A percentile compares a stretch with the other conserved stretches of the same genome.
phyloP scores from a whole-genome alignment of 2,329 filamentous ascomycete genomes.

The Xylaria sp. region DNA sequence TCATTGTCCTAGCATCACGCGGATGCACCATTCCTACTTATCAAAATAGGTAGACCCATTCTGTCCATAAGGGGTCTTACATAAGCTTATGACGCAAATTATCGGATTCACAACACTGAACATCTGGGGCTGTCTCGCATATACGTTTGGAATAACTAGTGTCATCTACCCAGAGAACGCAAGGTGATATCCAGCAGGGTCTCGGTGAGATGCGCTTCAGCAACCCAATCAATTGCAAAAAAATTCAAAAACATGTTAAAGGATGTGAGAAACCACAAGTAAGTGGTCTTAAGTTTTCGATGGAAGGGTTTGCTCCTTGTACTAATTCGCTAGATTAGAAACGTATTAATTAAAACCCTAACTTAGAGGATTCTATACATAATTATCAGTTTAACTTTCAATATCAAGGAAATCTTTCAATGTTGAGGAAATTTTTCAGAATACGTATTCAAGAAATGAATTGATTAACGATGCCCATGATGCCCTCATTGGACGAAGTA shows the following conservation, averaged over 20 bases:
- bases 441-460: neutral
- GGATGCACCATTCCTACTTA: conserved; percentile 16
- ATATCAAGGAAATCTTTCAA: neutral
- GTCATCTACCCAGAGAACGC: too few species aligned
- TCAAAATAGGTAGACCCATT: neutral
- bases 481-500: conserved; percentile 12
- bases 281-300: too few species aligned
- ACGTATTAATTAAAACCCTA: too few species aligned
- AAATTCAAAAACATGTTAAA: too few species aligned
- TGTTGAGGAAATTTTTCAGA: neutral
- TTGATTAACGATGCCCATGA: neutral
- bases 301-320: neutral
- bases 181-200: too few species aligned
- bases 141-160: neutral
- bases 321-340: too few species aligned
- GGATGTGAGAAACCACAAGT: too few species aligned
- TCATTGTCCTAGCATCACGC: conserved; percentile 27
- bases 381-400: neutral
- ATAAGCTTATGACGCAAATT: conserved; percentile 31
- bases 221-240: too few species aligned
- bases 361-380: too few species aligned
- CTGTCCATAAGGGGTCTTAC: conserved; percentile 15
- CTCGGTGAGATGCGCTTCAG: too few species aligned
- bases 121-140: neutral
- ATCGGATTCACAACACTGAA: neutral